These are phyloP conservation scores for Blumeriella jaapii DNA, from an alignment of 2,329 filamentous ascomycete species.

Conservation along the genomic window DNA sequence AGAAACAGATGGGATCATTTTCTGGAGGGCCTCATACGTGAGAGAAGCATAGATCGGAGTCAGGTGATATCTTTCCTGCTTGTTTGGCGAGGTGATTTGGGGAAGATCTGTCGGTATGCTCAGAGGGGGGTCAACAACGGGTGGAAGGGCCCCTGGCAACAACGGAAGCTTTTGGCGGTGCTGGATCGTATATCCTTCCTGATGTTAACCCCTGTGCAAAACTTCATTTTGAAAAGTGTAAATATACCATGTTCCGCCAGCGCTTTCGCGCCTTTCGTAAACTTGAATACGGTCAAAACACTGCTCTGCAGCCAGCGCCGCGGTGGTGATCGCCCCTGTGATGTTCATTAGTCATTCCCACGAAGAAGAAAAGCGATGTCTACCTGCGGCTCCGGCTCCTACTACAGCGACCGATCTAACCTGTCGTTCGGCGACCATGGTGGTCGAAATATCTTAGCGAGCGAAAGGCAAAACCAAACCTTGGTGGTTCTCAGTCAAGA, in stretches of 20 bases:
- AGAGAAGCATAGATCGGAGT: constrained; percentile 41
- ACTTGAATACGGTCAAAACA: constrained; percentile 46
- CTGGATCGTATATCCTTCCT: constrained; percentile 40
- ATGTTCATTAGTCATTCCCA: too few relatives aligned
- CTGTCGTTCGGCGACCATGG: constrained; percentile 11
- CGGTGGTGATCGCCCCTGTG: constrained; percentile 36
- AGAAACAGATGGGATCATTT: background rate
- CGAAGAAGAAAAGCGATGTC: constrained; percentile 1
- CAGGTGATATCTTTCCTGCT: constrained; percentile 34
- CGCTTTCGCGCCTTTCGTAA: constrained; percentile 45
- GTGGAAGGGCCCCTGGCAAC: constrained; percentile 33
- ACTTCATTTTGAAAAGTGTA: too few relatives aligned
- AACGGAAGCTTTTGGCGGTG: constrained; percentile 29
- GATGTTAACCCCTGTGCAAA: constrained; percentile 33
- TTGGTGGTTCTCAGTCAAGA: too few relatives aligned
- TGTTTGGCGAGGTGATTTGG: constrained; percentile 29
- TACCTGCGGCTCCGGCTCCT: constrained; percentile 34
- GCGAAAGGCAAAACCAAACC: too few relatives aligned
- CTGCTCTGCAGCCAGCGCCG: constrained; percentile 42
- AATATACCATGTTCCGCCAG: constrained; percentile 45
- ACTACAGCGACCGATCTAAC: constrained; percentile 34
- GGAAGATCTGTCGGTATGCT: constrained; percentile 34
- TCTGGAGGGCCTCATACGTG: constrained; percentile 30
- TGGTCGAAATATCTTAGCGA: background rate
- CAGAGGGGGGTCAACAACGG: constrained; percentile 36